These are phyloP conservation scores for Peronosclerospora sorghi DNA, from an alignment of 352 stramenopile genomes.

Conservation along the genomic window DNA sequence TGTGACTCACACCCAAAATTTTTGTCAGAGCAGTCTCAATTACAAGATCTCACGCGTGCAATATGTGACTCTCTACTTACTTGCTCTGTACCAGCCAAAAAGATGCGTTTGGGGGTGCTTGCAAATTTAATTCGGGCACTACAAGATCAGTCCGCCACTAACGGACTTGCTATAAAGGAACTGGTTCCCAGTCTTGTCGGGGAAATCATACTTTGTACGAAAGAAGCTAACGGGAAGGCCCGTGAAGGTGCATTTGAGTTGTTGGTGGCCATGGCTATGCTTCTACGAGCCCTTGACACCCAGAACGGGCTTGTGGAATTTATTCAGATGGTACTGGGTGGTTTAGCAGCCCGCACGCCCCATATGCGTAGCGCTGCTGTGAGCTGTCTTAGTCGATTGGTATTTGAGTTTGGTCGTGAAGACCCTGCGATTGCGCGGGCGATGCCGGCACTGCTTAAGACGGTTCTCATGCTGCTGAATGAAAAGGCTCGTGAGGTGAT, in stretches of 20 bases:
- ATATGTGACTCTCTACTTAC: conserved; percentile 91
- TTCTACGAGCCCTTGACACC: conserved; percentile 51
- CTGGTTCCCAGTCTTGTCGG: conserved; percentile 87
- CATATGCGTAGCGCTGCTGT: conserved; percentile 95
- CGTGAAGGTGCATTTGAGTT: conserved; percentile 80
- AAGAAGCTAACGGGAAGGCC: conserved; percentile 94
- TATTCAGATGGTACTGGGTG: conserved; percentile 89
- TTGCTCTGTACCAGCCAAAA: conserved; percentile 91
- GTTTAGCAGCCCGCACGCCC: conserved; percentile 85
- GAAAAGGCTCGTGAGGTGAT: conserved; percentile 93
- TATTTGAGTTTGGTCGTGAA: conserved; percentile 89
- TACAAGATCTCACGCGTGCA: conserved; percentile 88
- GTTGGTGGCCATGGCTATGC: conserved; percentile 72
- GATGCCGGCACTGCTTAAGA: conserved; percentile 87
- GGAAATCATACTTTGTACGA: conserved; percentile 94
- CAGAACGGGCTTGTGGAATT: conserved; percentile 80
- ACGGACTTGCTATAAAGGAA: conserved; percentile 48
- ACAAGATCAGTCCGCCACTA: conserved; percentile 40
- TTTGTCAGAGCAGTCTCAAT: conserved; percentile 57
- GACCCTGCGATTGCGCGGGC: conserved; percentile 52
- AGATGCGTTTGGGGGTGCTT: conserved; percentile 90
- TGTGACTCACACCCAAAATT: conserved; percentile 79
- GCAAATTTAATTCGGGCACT: conserved; percentile 71
- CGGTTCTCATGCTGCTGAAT: conserved; percentile 87
- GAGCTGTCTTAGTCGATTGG: conserved; percentile 88